Evolutionary conservation across 164 flowering plant genomes (phyloP).

Genomic region (Kingdonia uniflora): DNA sequence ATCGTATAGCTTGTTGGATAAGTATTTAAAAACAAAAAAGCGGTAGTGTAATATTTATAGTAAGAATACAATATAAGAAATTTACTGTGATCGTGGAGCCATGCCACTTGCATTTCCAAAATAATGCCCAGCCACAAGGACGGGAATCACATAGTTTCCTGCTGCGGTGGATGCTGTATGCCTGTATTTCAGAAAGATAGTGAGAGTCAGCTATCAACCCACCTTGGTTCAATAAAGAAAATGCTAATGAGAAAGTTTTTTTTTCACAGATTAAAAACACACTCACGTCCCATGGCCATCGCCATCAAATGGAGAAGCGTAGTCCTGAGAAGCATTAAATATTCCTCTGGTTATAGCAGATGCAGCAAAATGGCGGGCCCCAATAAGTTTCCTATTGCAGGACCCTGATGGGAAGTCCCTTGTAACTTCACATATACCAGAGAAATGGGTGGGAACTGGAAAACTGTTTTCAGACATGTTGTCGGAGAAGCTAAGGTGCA

Average conservation of each 20-base stretch:
- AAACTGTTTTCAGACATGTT: constrained; percentile 30
- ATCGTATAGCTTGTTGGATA: too few species aligned
- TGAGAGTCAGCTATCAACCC: background rate
- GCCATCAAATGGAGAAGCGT: constrained; percentile 93
- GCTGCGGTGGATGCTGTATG: constrained; percentile 92
- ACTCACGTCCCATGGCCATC: constrained; percentile 99
- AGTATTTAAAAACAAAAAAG: too few species aligned
- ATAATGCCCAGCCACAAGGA: constrained; percentile 69
- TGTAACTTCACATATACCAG: constrained; percentile 95
- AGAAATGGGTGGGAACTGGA: constrained; percentile 69
- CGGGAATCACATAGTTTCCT: constrained; percentile 92
- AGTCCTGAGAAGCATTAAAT: constrained; percentile 81
- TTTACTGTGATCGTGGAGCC: constrained; percentile 98
- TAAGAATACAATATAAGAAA: background rate
- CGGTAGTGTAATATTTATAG: too few species aligned
- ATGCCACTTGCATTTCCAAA: constrained; percentile 99
- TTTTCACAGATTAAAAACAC: constrained; percentile 2
- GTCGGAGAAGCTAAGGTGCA: constrained; percentile 85
- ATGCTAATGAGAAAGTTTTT: background rate
- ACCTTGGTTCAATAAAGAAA: background rate
- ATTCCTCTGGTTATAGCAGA: constrained; percentile 98
- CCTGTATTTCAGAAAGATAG: constrained; percentile 29
- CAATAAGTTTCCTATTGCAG: constrained; percentile 92
- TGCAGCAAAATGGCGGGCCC: constrained; percentile 97
- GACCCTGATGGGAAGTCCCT: constrained; percentile 95